Base-by-base conservation (phyloP, 1,284 basidiomycete species). In the Jaminaea rosea region DNA sequence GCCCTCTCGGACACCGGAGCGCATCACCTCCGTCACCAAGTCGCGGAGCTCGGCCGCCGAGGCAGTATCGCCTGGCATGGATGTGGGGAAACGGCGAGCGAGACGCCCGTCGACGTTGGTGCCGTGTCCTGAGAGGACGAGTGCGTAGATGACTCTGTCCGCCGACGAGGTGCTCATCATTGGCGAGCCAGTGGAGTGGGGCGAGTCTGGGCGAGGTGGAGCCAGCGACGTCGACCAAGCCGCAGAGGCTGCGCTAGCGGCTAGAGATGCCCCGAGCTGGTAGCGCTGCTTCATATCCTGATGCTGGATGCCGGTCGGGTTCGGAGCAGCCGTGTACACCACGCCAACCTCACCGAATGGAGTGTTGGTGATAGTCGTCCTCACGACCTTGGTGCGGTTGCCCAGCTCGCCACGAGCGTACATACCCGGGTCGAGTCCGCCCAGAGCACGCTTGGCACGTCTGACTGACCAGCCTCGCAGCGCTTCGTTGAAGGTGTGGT, bases 391-490 rank as follows among this genome's bases (percentile, higher is more conserved):
- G n/a, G n/a, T 53, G 46, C 21, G 17, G 11, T 42, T 27, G 13
- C 36, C 39, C 2, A 34, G 26, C 26, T 47, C 47, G 24, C 54
- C 54, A 17, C 32, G 23, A 4, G 54, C 36, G 29, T 56, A 56
- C 15, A 37, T 32, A 10, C 17, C 19, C 13, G 54, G 54, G 9
- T 37, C 31, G 10, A 56, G 17, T 28, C 47, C 47, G 11, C 54
- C 54, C 2, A 56, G 21, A 7, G 54, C 54, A n/a, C 54, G 50
- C 19, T 50, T 41, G 9, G 54, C 54, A 6, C 54, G 29, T 19
- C 54, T 31, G 2, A 27, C 36, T 21, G 50, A 52, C 54, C 54
- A 56, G 37, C 54, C 50, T 17, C 26, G 15, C 4, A 56, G 49
- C n/a, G 31, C 46, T 4, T 29, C 31, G 24, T 36, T 15, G 26